Evolutionary conservation across 805 yeast genomes (phyloP), one percentile per base, ranked within the genome.

Genomic region (Candida nanaspora): DNA sequence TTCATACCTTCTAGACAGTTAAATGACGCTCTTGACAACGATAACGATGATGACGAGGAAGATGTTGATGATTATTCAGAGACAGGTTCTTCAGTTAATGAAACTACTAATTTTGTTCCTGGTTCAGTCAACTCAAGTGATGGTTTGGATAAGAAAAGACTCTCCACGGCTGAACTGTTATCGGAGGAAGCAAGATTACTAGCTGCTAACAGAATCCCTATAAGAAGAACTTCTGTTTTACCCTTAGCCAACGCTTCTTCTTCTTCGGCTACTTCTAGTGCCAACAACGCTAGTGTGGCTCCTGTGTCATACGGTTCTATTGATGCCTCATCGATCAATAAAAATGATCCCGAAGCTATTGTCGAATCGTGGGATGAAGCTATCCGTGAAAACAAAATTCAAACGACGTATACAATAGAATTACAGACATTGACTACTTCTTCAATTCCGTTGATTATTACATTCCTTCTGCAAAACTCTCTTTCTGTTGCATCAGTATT

Each of bases 381-480:
- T 6, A 38, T 60, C 20, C 32, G 35, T 20, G 18, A 23, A 13
- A 35, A 39, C 21, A 33, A 21, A 9, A 40, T 43, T 16, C 37
- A 39, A 16, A 43, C 46, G 10, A 40, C 43, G 4, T 29, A 38
- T 10, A 4, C 20, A 3, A 18, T 43, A 9, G 66, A 62, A 41
- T 40, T 59, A 5, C 28, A 42, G 9, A 49, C 45, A n/a, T 55
- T 69, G 20, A 41, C 57, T 8, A n/a, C 3, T 29, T 63, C 75
- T 1, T 70, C 79, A 2, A 47, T 74, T 22, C 80, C 82, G 1
- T 58, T 76, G 41, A 71, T 76, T 4, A 47, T 72, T 39, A 76
- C 82, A 0, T 74, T 76, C 46, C 53, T 76, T n/a, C 56, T 76
- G 36, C 78, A 76, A 49, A 72, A 71, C 41, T 74, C 80, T 5